Evolutionary conservation across 352 stramenopile species (phyloP).

Genomic region (Phytopythium delawarense): DNA sequence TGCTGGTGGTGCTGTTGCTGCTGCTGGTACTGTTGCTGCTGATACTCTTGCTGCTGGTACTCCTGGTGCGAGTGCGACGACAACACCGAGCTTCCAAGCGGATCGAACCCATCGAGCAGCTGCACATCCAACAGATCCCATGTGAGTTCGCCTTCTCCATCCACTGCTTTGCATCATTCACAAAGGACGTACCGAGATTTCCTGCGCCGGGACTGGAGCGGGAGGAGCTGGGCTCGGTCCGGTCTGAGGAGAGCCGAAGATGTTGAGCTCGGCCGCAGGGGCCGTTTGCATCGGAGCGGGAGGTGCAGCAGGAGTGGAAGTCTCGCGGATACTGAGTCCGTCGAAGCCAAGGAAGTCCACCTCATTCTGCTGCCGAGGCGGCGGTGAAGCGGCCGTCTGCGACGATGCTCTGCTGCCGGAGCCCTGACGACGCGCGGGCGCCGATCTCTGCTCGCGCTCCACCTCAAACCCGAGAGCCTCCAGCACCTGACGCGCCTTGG

Average conservation of each 20-base stretch:
- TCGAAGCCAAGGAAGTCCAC: conserved; percentile 81
- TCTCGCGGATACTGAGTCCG: conserved; percentile 39
- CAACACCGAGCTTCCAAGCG: conserved; percentile 24
- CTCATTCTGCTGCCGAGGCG: conserved; percentile 32
- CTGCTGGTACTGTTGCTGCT: not conserved
- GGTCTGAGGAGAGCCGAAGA: conserved; percentile 15
- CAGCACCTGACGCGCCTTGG: conserved; percentile 71
- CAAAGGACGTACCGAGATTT: conserved; percentile 50
- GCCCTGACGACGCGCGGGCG: conserved; percentile 8
- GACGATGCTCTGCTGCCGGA: conserved; percentile 2
- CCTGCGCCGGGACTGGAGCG: conserved; percentile 20
- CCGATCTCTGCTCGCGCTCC: conserved; percentile 21
- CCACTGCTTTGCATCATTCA: not conserved
- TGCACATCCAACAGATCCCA: conserved; percentile 8
- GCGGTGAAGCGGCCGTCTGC: conserved; percentile 1
- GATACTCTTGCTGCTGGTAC: conserved; percentile 12
- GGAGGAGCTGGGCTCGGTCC: conserved; percentile 7
- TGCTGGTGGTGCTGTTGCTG: conserved; percentile 25
- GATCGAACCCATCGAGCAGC: conserved; percentile 53
- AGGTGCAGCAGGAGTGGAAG: conserved; percentile 7
- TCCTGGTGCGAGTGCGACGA: conserved; percentile 20
- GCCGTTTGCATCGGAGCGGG: conserved; percentile 3
- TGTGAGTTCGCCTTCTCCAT: conserved; percentile 9
- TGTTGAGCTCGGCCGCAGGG: conserved; percentile 12
- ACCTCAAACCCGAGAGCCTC: conserved; percentile 59